Evolutionary conservation across 2,329 filamentous ascomycete genomes (phyloP).

Genomic region (Cercospora sesami): DNA sequence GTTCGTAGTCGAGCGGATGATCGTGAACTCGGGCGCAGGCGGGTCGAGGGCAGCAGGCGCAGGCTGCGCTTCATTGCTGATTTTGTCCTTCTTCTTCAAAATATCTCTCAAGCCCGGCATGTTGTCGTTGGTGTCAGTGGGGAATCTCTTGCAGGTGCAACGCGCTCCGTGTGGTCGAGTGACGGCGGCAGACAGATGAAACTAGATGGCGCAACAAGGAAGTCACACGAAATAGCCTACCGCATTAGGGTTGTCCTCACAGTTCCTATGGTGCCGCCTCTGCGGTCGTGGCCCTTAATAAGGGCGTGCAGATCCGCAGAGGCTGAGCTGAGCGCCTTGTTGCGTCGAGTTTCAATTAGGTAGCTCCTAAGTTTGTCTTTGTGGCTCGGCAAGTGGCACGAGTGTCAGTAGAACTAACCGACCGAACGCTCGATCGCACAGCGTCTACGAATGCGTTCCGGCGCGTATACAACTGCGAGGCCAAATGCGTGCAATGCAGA

Average conservation of each 20-base stretch:
- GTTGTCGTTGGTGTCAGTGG: conserved; percentile 6
- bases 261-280: background rate
- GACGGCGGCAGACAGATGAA: background rate
- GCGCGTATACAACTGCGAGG: background rate
- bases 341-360: background rate
- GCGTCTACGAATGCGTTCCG: background rate
- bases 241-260: conserved; percentile 2
- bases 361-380: background rate
- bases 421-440: background rate
- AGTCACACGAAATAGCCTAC: conserved; percentile 8
- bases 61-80: conserved; percentile 40
- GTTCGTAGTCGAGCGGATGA: conserved; percentile 80
- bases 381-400: background rate
- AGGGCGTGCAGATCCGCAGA: conserved; percentile 7
- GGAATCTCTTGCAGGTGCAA: background rate
- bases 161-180: background rate
- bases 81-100: conserved; percentile 63
- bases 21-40: conserved; percentile 67
- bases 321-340: conserved; percentile 8
- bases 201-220: conserved; percentile 2
- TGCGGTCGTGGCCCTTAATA: background rate
- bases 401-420: background rate
- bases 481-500: background rate
- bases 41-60: background rate
- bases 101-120: conserved; percentile 62